These are phyloP conservation scores for Casuarina glauca DNA, from an alignment of 306 rosid species.

Conservation along the genomic window DNA sequence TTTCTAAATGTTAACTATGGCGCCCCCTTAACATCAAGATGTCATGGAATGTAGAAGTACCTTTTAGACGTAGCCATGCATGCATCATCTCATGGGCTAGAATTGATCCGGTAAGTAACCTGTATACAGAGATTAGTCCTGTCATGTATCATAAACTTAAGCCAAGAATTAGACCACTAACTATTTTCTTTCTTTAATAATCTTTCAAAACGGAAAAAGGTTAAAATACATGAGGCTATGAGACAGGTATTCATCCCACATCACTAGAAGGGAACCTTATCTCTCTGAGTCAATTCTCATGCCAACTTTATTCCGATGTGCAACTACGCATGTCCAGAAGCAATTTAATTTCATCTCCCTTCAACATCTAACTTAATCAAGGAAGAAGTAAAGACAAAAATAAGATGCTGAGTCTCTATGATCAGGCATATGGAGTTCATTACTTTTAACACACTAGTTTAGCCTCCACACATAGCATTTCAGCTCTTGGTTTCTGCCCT, in stretches of 20 bases:
- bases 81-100: constrained; percentile 99
- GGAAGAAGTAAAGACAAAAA: neutral
- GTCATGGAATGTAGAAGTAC: constrained; percentile 35
- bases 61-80: constrained; percentile 96
- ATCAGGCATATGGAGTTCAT: neutral
- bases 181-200: neutral
- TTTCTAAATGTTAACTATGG: neutral
- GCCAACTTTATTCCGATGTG: neutral
- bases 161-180: neutral
- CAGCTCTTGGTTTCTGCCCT: too few relatives aligned
- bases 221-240: neutral
- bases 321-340: neutral
- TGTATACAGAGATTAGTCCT: constrained; percentile 25
- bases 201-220: neutral
- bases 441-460: too few relatives aligned
- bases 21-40: constrained; percentile 2
- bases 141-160: constrained; percentile 3
- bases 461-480: too few relatives aligned
- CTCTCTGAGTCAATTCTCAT: neutral
- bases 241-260: neutral
- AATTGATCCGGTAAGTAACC: constrained; percentile 94
- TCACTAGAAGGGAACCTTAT: neutral
- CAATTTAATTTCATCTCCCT: neutral
- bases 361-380: neutral
- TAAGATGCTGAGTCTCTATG: neutral